Evolutionary conservation across 1,139 yeast species (phyloP).

Genomic region (Yamadazyma epiphylla): DNA sequence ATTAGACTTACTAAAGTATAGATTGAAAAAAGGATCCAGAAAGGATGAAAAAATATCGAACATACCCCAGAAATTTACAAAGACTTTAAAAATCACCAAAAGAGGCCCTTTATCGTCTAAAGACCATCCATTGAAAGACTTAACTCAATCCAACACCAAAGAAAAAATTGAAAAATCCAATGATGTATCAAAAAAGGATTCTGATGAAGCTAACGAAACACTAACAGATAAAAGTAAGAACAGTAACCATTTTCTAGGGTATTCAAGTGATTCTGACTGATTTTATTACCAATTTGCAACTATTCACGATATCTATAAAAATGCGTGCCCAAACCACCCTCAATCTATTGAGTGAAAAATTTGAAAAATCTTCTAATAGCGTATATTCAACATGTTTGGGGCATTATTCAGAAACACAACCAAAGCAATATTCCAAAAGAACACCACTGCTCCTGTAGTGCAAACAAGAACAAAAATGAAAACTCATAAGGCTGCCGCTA

Average conservation of each 20-base stretch:
- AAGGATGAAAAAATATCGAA: not conserved
- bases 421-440: slow-evolving; percentile 16
- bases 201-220: no score
- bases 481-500: slow-evolving; percentile 75
- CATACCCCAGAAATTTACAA: slow-evolving; percentile 1
- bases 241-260: slow-evolving; percentile 1
- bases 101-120: no score
- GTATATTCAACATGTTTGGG: not conserved
- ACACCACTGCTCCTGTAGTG: slow-evolving; percentile 20
- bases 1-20: slow-evolving; percentile 7
- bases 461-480: slow-evolving; percentile 53
- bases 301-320: no score
- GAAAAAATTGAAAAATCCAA: no score
- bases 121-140: no score
- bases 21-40: slow-evolving; percentile 3
- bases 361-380: no score
- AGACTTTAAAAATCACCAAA: no score
- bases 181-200: not conserved
- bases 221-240: no score
- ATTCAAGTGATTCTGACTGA: slow-evolving; percentile 1
- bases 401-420: slow-evolving; percentile 4
- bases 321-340: no score
- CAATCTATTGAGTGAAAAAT: no score
- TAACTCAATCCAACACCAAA: no score
- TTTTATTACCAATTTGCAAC: not conserved